Evolutionary conservation across 495 filamentous ascomycete genomes (phyloP).

Genomic region (Lepraria neglecta): DNA sequence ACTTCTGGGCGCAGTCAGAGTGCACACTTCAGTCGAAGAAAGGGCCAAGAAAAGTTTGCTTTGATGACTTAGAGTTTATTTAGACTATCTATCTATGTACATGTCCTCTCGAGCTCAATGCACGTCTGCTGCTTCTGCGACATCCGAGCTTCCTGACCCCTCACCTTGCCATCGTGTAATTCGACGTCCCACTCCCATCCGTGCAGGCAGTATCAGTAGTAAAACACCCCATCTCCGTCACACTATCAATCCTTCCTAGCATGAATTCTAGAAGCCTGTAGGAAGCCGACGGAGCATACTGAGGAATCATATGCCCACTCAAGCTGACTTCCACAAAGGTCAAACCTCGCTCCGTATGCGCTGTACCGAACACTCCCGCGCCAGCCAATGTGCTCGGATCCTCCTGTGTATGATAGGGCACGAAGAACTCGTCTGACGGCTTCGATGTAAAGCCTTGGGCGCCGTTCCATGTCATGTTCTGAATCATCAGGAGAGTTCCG

Average conservation of each 20-base stretch:
- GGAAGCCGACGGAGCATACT: constrained; percentile 55
- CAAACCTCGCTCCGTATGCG: constrained; percentile 60
- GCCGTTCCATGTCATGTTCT: constrained; percentile 83
- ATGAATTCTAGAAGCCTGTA: constrained; percentile 66
- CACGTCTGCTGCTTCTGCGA: not conserved
- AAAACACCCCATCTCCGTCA: constrained; percentile 34
- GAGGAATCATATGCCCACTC: constrained; percentile 55
- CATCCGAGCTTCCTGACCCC: not conserved
- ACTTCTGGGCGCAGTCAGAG: no score
- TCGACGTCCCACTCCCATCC: constrained; percentile 13
- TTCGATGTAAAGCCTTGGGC: constrained; percentile 56
- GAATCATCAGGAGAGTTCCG: constrained; percentile 63
- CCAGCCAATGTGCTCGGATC: constrained; percentile 39
- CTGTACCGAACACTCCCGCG: constrained; percentile 54
- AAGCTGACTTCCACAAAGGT: constrained; percentile 57
- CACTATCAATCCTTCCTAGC: constrained; percentile 51
- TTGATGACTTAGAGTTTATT: no score
- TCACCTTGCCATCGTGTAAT: constrained; percentile 14
- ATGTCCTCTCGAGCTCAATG: not conserved
- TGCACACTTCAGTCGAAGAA: no score
- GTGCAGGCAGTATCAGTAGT: constrained; percentile 30
- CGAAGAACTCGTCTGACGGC: constrained; percentile 55
- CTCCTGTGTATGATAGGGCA: constrained; percentile 52
- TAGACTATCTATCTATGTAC: no score
- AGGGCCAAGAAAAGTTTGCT: no score